Conservation (phyloP, 148 eudicot species). For the Fagopyrum tataricum region DNA sequence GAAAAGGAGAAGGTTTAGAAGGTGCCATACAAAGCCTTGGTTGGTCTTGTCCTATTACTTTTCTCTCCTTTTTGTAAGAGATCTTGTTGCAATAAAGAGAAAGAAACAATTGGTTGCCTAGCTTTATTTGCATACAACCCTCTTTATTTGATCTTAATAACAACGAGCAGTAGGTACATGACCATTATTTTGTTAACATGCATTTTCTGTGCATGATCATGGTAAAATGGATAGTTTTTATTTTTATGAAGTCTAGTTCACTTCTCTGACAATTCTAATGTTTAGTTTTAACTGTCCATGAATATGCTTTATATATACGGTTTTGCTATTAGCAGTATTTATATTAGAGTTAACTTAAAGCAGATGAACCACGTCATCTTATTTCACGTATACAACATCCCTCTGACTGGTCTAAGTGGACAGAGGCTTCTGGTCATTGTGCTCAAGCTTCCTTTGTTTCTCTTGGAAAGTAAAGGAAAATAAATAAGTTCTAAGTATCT, state of each 20-base stretch:
- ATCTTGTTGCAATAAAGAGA: background rate
- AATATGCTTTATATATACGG: background rate
- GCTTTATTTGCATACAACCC: background rate
- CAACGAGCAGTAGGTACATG: background rate
- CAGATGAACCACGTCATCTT: background rate
- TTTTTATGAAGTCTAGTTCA: background rate
- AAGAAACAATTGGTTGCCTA: background rate
- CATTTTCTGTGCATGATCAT: background rate
- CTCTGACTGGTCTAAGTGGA: background rate
- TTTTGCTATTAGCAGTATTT: background rate
- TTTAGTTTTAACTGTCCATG: background rate
- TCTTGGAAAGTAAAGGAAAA: background rate
- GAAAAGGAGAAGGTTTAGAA: slow-evolving; percentile 2
- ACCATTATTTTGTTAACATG: background rate
- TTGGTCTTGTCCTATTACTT: slow-evolving; percentile 1
- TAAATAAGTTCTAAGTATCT: background rate
- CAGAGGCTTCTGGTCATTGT: background rate
- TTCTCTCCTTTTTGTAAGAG: background rate
- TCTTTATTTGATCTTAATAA: background rate
- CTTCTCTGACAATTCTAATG: background rate
- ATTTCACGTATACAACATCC: background rate
- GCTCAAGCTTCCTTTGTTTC: slow-evolving; percentile 1
- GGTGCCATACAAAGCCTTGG: background rate
- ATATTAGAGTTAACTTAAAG: background rate
- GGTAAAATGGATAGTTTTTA: background rate